Evolutionary conservation across 345 rosid species (phyloP), one percentile per base, ranked within the genome.

Genomic region (Rhodomyrtus tomentosa): DNA sequence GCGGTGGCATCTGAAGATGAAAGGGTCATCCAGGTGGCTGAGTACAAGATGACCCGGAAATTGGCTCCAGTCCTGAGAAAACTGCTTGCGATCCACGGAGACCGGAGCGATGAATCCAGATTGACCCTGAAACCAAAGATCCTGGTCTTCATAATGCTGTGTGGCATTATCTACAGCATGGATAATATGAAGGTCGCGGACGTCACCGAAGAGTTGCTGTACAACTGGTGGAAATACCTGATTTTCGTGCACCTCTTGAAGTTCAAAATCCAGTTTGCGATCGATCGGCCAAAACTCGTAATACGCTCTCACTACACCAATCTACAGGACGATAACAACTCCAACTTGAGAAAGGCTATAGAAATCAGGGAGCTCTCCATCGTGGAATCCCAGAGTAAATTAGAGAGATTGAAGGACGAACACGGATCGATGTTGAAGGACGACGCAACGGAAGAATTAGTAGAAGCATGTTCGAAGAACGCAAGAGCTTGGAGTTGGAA

Each of bases 381-480:
- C 2, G 0, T 0, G 27, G 38, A 58, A 27, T 58, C 29, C 20
- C 0, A 13, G 1, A 12, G 18, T 12, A 0, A 6, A 12, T 12
- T 58, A 58, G 38, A 5, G 2, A 58, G 2, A 58, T 13, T 58
- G 27, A 58, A 58, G 2, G 10, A 5, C 1, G 14, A 3, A 58
- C 36, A 7, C 1, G 2, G 0, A 58, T 1, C 3, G 52, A 50
- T 13, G 52, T 5, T 5, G n/a, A n/a, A 0, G 52, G 52, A n/a
- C 52, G 2, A 3, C 3, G 1, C 52, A 3, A 20, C 14, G 14
- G 52, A 50, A 50, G 5, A 50, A 18, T 50, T 50, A 50, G 20
- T 14, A 4, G 52, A 50, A 50, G 52, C 52, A 50, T 50, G 52
- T 50, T 50, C 13, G 1, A 50, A 50, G 52, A 11, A 14, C 20